Conservation (phyloP, 805 yeast genomes). For the Vanderwaltozyma yarrowii region DNA sequence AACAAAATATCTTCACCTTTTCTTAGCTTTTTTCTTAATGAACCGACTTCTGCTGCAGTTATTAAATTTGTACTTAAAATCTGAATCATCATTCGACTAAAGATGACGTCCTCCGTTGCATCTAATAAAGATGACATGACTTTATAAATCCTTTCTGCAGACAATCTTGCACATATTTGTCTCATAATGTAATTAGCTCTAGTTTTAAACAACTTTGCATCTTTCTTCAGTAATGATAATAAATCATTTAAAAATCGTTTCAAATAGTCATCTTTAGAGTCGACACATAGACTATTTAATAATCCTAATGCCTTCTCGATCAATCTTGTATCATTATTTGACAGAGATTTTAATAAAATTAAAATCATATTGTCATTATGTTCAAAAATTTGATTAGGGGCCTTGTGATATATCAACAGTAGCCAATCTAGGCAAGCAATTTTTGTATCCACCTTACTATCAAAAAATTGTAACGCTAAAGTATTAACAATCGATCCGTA, state of each 20-base stretch:
- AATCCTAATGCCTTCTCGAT: slow-evolving; percentile 25
- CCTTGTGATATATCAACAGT: slow-evolving; percentile 63
- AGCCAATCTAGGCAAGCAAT: slow-evolving; percentile 87
- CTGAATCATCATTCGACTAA: slow-evolving; percentile 73
- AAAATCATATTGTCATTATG: slow-evolving; percentile 59
- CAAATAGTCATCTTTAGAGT: slow-evolving; percentile 60
- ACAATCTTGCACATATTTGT: slow-evolving; percentile 69
- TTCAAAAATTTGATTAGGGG: slow-evolving; percentile 45
- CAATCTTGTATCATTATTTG: slow-evolving; percentile 36
- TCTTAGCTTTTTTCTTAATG: slow-evolving; percentile 58
- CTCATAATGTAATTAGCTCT: slow-evolving; percentile 78
- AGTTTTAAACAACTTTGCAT: slow-evolving; percentile 52
- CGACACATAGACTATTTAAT: slow-evolving; percentile 22
- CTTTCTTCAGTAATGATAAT: slow-evolving; percentile 57
- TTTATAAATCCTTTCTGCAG: slow-evolving; percentile 74
- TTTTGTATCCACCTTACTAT: slow-evolving; percentile 71
- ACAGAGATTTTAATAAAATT: slow-evolving; percentile 62
- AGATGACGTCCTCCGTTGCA: slow-evolving; percentile 48
- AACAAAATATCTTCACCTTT: slow-evolving; percentile 60
- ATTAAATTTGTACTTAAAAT: slow-evolving; percentile 77
- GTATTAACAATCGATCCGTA: slow-evolving; percentile 55
- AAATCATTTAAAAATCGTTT: slow-evolving; percentile 64
- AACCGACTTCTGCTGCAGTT: slow-evolving; percentile 71
- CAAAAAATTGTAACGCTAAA: slow-evolving; percentile 59
- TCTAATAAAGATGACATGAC: slow-evolving; percentile 69